A percentile compares a stretch with the other conserved stretches of the same genome.
These are phyloP conservation scores for Escovopsis sp. DNA, from an alignment of 2,329 filamentous ascomycete genomes.

Conservation along the genomic window DNA sequence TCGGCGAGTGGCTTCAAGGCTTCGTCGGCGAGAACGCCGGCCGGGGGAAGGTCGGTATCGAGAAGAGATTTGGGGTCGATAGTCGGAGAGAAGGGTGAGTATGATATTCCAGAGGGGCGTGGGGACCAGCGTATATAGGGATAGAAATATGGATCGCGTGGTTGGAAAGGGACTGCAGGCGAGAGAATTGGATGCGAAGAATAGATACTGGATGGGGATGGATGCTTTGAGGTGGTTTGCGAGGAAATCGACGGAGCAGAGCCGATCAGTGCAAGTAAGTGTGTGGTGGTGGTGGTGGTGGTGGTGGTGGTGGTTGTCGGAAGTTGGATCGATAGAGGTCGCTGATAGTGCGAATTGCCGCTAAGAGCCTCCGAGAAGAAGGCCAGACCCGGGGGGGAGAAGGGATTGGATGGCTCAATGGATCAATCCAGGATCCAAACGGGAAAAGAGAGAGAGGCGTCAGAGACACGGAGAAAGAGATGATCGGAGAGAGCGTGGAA, in stretches of 20 bases:
- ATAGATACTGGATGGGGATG: neutral
- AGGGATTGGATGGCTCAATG: too few relatives aligned
- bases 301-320: too few relatives aligned
- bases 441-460: too few relatives aligned
- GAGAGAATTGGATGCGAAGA: neutral
- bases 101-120: neutral
- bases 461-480: too few relatives aligned
- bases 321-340: too few relatives aligned
- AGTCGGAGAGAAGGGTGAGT: neutral
- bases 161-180: neutral
- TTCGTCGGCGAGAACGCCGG: slow-evolving; percentile 25
- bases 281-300: too few relatives aligned
- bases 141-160: neutral
- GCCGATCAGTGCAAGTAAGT: too few relatives aligned
- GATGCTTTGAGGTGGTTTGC: slow-evolving; percentile 1
- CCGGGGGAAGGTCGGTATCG: slow-evolving; percentile 7
- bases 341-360: too few relatives aligned
- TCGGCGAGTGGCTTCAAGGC: slow-evolving; percentile 17
- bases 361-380: too few relatives aligned
- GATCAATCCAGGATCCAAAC: too few relatives aligned
- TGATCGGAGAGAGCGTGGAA: too few relatives aligned
- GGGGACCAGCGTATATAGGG: neutral
- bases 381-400: too few relatives aligned
- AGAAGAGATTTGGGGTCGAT: neutral
- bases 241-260: slow-evolving; percentile 12